Evolutionary conservation across 805 yeast genomes (phyloP), one percentile per base, ranked within the genome.

Genomic region (Yarrowia porcina): DNA sequence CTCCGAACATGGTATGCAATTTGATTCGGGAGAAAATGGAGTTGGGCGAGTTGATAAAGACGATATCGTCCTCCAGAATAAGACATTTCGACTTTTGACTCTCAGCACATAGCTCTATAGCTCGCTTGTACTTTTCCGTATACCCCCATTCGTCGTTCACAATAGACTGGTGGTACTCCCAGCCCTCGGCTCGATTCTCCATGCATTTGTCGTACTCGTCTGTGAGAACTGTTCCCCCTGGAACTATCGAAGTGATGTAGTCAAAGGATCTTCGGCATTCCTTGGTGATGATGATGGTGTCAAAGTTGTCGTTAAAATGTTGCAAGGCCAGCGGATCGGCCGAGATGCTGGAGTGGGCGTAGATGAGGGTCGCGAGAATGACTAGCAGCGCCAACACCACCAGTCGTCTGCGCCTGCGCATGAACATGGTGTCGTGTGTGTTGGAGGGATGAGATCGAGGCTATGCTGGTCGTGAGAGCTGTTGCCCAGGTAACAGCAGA

Each of bases 41-140:
- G 12, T 25, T 13, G 2, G 36, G 64, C 27, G 44, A 23, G 39
- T 65, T 65, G 50, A 66, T 35, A 28, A 65, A 66, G 5, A 38
- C 50, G 20, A 66, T 63, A 20, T 66, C 68, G 47, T 66, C 68
- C 28, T 66, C 68, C 42, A 66, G 60, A n/a, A 66, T 50, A 38
- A 66, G 32, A 27, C 68, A 66, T 30, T 66, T 65, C 33, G 63
- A 44, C 49, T 62, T 62, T 30, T 47, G 63, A 8, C 68, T 62
- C n/a, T 18, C 18, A 4, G 57, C 61, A n/a, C 68, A 66, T 36
- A 36, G 38, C 17, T 33, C 38, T 21, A 64, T 38, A 0, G 56
- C 56, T 20, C 30, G 27, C 30, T 49, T 32, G 56, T 49, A 49
- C 41, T 49, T 49, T n/a, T 32, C 41, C 10, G 56, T 49, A 41